Evolutionary conservation across 179 eudicot genomes (phyloP), one percentile per base, ranked within the genome.

Genomic region (Carnegiea gigantea): DNA sequence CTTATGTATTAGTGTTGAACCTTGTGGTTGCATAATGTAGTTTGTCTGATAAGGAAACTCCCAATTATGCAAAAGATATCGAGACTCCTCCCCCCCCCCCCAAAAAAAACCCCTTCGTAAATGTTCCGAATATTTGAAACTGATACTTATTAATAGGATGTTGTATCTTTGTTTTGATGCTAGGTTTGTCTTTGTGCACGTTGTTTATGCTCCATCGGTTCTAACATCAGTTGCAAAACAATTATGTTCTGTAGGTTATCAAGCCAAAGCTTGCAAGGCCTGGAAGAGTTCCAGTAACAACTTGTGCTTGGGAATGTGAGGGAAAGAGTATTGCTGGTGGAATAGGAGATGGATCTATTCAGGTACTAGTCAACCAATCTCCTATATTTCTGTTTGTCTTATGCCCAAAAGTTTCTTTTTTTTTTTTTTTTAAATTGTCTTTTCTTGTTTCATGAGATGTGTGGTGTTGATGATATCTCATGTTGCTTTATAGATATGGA

Each of bases 261-360:
- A 95, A 95, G 87, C 98, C 99, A 76, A 95, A 94, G 91, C 97
- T 92, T 78, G 89, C 91, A 80, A 89, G 90, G 88, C 98, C 97
- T 46, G 98, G 97, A 65, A 90, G 99, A 89, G 90, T 90, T 82
- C 91, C 97, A 46, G 95, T 95, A 65, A 95, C 97, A 28, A 91
- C 99, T 70, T 93, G 99, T 85, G 84, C 98, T 59, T 96, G 99
- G 98, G 90, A 92, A 84, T 83, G 89, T 74, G 98, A 96, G 23
- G 99, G 99, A 51, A 96, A 92, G 85, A 85, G 95, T 81, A 91
- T 96, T 85, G 95, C 89, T 46, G 99, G 98, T 83, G 99, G 97
- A 79, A 86, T 96, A 71, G 99, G 97, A 74, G 97, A 94, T 86
- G 99, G 98, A 76, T 92, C 99, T 68, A 92, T 96, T 76, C 99